Evolutionary conservation across 305 asterid genomes (phyloP).

Genomic region (Solanum hybrid): DNA sequence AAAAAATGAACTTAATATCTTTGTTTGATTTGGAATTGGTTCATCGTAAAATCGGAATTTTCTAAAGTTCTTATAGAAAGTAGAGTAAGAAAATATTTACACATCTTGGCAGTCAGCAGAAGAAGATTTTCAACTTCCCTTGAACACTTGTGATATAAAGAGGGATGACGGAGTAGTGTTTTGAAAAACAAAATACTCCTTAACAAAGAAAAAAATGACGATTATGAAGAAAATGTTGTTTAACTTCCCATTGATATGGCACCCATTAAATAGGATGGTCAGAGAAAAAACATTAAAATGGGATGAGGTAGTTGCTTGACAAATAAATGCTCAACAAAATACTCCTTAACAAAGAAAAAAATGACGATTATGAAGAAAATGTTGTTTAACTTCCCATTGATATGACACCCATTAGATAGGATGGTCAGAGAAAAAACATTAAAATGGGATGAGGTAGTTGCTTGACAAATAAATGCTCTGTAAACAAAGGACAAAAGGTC

Average conservation of each 20-base stretch:
- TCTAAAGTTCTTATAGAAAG: neutral
- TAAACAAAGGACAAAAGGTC: neutral
- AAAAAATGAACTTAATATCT: neutral
- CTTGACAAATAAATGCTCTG: neutral
- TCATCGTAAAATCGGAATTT: neutral
- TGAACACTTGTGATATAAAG: neutral
- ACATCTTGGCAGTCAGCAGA: neutral
- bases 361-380: neutral
- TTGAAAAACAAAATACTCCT: neutral
- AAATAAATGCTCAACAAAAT: neutral
- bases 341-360: neutral
- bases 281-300: neutral
- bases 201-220: neutral
- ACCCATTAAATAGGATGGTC: neutral
- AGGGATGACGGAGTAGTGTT: neutral
- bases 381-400: neutral
- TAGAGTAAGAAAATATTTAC: neutral
- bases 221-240: neutral
- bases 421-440: neutral
- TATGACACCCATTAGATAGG: neutral
- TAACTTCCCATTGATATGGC: neutral
- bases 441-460: neutral
- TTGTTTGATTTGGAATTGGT: neutral
- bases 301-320: neutral
- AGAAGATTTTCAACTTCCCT: neutral